phyloP scores from a whole-genome alignment of 345 rosid genomes.

The Durio zibethinus region DNA sequence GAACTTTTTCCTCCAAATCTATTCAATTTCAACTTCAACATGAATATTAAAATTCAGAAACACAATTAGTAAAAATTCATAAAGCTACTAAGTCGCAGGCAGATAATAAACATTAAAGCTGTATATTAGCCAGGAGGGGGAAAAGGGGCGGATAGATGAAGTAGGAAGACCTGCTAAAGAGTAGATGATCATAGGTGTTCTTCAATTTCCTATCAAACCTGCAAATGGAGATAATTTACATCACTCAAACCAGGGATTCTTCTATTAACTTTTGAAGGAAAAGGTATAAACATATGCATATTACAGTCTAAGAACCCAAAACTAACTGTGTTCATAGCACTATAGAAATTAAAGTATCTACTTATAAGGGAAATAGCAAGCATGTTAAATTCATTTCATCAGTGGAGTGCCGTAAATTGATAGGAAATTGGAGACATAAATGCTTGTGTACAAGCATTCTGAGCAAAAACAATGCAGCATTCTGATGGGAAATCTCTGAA shows the following conservation, averaged over 20 bases:
- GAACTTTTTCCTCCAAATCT: not conserved
- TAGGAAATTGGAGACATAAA: not conserved
- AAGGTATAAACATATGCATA: not conserved
- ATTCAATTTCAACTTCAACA: not conserved
- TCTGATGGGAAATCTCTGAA: not conserved
- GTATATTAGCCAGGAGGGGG: not conserved
- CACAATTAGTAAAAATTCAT: not conserved
- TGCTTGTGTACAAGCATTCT: not conserved
- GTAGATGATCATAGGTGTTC: constrained; percentile 86
- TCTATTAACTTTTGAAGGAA: not conserved
- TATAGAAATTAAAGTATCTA: not conserved
- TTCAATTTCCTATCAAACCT: constrained; percentile 93
- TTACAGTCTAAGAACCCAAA: not conserved
- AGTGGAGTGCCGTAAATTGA: not conserved
- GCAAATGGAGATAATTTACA: constrained; percentile 26
- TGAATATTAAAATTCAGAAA: not conserved
- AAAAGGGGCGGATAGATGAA: not conserved
- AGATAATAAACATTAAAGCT: not conserved
- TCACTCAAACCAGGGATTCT: not conserved
- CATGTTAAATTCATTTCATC: not conserved
- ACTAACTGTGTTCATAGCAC: not conserved
- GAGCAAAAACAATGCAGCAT: not conserved
- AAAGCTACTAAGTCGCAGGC: not conserved
- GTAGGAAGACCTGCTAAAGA: constrained; percentile 79
- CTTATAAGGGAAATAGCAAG: not conserved